A percentile compares a stretch with the other conserved stretches of the same genome.
These are phyloP conservation scores for Ophiostoma australiae DNA, from an alignment of 2,329 filamentous ascomycete species.

Conservation along the genomic window DNA sequence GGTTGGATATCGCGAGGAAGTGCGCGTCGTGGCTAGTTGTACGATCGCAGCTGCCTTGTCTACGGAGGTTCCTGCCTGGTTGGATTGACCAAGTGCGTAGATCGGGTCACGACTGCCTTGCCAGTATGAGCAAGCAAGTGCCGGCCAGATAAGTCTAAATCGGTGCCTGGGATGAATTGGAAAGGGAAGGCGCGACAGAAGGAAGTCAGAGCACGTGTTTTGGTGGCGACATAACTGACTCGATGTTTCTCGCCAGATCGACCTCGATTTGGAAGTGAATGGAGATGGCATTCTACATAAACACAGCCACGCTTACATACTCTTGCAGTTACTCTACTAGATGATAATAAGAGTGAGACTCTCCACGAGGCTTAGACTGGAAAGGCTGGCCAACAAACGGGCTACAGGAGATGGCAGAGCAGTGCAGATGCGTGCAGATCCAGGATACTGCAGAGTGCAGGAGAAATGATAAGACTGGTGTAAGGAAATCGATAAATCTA, in stretches of 20 bases:
- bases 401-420: not conserved
- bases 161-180: not conserved
- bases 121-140: not conserved
- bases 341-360: not conserved
- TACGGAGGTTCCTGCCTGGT: not conserved
- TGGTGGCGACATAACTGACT: not conserved
- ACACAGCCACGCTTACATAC: not conserved
- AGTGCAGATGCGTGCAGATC: not conserved
- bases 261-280: not conserved
- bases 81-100: not conserved
- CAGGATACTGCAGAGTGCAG: not conserved
- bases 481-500: not conserved
- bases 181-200: not conserved
- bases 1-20: not conserved
- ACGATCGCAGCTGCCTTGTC: slow-evolving; percentile 6
- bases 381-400: not conserved
- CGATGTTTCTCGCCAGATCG: not conserved
- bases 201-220: not conserved
- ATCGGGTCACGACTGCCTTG: slow-evolving; percentile 4
- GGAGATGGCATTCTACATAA: not conserved
- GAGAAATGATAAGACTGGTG: not conserved
- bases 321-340: not conserved
- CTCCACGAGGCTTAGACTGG: not conserved
- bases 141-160: not conserved
- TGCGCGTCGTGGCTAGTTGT: not conserved